Evolutionary conservation across 2,329 filamentous ascomycete species (phyloP).

Genomic region (Fusarium sp.): DNA sequence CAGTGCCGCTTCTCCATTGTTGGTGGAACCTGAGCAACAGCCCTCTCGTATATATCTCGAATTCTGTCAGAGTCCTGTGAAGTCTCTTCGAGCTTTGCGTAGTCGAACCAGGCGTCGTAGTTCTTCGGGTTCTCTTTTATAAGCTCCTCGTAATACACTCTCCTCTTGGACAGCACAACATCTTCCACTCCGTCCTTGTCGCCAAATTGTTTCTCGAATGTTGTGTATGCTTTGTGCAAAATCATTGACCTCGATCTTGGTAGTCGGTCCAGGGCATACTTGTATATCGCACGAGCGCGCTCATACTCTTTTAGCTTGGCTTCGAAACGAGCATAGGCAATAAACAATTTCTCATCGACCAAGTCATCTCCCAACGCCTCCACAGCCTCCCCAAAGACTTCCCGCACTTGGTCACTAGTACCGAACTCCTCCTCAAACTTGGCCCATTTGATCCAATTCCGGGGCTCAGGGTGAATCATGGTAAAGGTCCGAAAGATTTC

Average conservation of each 20-base stretch:
- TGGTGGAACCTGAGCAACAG: slow-evolving; percentile 93
- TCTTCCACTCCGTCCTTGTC: slow-evolving; percentile 94
- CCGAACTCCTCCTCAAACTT: slow-evolving; percentile 97
- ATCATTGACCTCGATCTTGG: slow-evolving; percentile 85
- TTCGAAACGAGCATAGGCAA: slow-evolving; percentile 94
- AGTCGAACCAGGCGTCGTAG: slow-evolving; percentile 98
- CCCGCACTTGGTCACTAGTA: slow-evolving; percentile 88
- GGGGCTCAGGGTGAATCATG: slow-evolving; percentile 89
- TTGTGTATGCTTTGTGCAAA: slow-evolving; percentile 94
- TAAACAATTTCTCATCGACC: slow-evolving; percentile 95
- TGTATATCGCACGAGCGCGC: slow-evolving; percentile 92
- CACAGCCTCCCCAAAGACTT: slow-evolving; percentile 89
- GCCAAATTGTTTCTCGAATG: slow-evolving; percentile 98
- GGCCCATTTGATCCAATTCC: slow-evolving; percentile 99
- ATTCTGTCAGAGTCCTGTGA: slow-evolving; percentile 84
- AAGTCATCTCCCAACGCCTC: slow-evolving; percentile 93
- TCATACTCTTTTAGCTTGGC: slow-evolving; percentile 95
- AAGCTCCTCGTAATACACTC: slow-evolving; percentile 93
- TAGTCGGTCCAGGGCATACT: slow-evolving; percentile 91
- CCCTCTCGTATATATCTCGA: slow-evolving; percentile 92
- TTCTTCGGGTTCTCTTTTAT: slow-evolving; percentile 94
- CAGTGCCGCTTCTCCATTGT: slow-evolving; percentile 97
- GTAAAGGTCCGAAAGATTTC: slow-evolving; percentile 92
- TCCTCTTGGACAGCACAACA: slow-evolving; percentile 91
- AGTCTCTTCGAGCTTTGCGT: slow-evolving; percentile 87